Evolutionary conservation across 345 rosid species (phyloP).

Genomic region (Citrus australasica): DNA sequence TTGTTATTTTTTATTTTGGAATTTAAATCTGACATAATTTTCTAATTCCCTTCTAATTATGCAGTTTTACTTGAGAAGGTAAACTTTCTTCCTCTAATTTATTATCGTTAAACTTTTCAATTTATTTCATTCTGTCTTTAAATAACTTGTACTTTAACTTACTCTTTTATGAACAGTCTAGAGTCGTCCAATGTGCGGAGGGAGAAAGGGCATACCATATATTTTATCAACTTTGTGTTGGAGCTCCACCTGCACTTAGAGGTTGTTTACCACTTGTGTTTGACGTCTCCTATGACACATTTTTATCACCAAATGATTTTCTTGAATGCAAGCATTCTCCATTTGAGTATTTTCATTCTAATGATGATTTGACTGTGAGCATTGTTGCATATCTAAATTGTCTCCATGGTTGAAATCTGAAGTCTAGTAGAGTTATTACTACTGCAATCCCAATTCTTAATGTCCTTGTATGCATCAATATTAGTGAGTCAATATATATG

Average conservation of each 20-base stretch:
- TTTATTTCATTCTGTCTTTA: background rate
- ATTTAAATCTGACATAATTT: constrained; percentile 30
- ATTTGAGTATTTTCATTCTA: background rate
- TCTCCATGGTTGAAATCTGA: background rate
- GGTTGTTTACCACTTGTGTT: constrained; percentile 29
- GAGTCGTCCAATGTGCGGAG: constrained; percentile 95
- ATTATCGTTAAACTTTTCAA: constrained; percentile 13
- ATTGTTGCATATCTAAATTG: background rate
- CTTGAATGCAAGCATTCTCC: background rate
- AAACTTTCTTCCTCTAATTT: constrained; percentile 20
- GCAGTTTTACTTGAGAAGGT: constrained; percentile 99
- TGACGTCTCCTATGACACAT: background rate
- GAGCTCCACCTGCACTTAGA: constrained; percentile 72
- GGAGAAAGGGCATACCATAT: constrained; percentile 99
- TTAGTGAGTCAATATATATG: background rate
- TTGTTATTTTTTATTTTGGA: constrained; percentile 8
- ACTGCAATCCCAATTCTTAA: background rate
- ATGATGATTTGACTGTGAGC: background rate
- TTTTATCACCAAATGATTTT: background rate
- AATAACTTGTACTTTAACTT: constrained; percentile 18
- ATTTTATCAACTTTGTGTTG: constrained; percentile 98
- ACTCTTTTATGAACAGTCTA: constrained; percentile 69
- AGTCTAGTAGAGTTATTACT: background rate
- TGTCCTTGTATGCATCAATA: background rate
- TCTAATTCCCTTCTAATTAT: constrained; percentile 20